These are phyloP conservation scores for Fraxinus xanthoxyloides DNA, from an alignment of 305 asterid species.

Conservation along the genomic window DNA sequence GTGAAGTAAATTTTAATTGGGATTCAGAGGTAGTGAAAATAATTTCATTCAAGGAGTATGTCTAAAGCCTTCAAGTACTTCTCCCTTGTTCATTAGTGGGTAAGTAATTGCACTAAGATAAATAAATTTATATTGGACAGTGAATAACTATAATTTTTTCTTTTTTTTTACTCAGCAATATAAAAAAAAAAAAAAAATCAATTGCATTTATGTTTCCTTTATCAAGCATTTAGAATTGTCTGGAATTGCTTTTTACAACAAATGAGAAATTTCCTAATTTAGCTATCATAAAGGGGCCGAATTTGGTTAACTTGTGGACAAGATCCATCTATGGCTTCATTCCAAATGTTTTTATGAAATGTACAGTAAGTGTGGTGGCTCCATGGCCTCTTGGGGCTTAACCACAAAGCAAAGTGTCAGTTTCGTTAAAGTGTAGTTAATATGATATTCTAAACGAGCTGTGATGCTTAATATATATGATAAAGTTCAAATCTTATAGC, in stretches of 20 bases:
- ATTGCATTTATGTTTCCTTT: neutral
- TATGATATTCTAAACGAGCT: neutral
- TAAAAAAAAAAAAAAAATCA: neutral
- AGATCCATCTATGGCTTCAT: neutral
- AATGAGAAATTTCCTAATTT: conserved; percentile 1
- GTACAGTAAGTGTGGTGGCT: neutral
- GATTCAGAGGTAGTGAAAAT: too few species aligned
- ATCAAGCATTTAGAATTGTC: neutral
- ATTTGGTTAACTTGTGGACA: neutral
- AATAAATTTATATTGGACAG: too few species aligned
- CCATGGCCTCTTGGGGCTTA: neutral
- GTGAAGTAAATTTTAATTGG: too few species aligned
- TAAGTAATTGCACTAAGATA: too few species aligned
- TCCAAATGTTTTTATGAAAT: neutral
- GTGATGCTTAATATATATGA: neutral
- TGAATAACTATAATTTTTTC: neutral
- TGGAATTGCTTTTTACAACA: neutral
- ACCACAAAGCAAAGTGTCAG: neutral
- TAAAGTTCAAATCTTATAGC: neutral
- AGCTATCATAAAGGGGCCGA: neutral
- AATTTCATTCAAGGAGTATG: too few species aligned
- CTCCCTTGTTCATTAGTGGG: too few species aligned
- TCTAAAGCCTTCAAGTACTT: too few species aligned
- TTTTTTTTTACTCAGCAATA: neutral
- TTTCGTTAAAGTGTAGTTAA: neutral